Conservation (phyloP, 345 rosid genomes). For the Citrus australasica region DNA sequence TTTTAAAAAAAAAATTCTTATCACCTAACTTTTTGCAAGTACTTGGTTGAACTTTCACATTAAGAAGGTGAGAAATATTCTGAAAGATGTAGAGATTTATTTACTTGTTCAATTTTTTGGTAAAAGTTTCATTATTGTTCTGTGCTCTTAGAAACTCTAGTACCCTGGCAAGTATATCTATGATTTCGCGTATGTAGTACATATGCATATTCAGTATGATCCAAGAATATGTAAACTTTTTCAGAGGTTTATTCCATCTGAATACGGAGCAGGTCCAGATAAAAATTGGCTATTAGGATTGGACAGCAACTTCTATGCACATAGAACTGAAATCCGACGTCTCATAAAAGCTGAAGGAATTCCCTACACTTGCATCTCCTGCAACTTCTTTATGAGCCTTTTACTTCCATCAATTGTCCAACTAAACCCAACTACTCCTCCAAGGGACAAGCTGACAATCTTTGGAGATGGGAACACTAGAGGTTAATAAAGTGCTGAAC, state of each 20-base stretch:
- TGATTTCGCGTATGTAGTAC: neutral
- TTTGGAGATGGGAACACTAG: conserved; percentile 66
- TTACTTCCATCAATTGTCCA: conserved; percentile 73
- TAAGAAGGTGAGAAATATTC: too few species aligned
- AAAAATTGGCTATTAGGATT: conserved; percentile 51
- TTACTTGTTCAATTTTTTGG: neutral
- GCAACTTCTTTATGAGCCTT: conserved; percentile 56
- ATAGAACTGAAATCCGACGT: conserved; percentile 60
- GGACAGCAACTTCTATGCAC: conserved; percentile 52
- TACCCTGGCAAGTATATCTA: neutral
- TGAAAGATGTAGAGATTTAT: neutral
- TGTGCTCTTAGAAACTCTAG: neutral
- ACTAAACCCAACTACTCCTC: conserved; percentile 56
- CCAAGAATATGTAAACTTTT: conserved; percentile 5
- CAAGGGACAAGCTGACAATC: conserved; percentile 53
- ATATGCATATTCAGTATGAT: neutral
- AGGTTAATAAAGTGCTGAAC: conserved; percentile 37
- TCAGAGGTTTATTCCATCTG: conserved; percentile 85
- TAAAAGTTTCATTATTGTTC: too few species aligned
- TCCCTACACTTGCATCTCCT: conserved; percentile 61
- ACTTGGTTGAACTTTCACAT: neutral
- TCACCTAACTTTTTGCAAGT: neutral
- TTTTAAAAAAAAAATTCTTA: neutral
- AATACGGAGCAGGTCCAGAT: conserved; percentile 74
- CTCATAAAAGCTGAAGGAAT: conserved; percentile 60